Evolutionary conservation across 495 filamentous ascomycete genomes (phyloP), one percentile per base, ranked within the genome.

Genomic region (Tuber magnatum): DNA sequence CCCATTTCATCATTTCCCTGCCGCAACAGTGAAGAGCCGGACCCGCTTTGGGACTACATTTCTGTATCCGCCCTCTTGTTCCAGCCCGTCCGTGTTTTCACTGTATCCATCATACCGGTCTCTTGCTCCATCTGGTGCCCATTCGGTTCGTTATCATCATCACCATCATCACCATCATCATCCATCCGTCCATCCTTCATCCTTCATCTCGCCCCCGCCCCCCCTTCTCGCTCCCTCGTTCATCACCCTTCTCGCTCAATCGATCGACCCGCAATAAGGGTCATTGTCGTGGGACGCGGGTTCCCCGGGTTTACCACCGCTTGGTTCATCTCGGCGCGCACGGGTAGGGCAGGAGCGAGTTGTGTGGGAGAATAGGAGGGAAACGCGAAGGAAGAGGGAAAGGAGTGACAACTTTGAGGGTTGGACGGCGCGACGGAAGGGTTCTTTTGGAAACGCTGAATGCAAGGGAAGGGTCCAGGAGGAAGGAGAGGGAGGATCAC

Each of bases 381-480:
- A 28, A 46, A 35, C 35, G 48, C 14, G 48, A 12, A 40, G 56
- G 28, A 42, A n/a, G 28, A 76, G 44, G 6, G 16, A 68, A 41
- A 43, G 22, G 18, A 35, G n/a, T 46, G 28, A 38, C 14, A 51
- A 68, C 22, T 61, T 61, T 43, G 40, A 72, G 43, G 35, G 35
- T 35, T 65, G 42, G 20, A 24, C 40, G 14, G 41, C 41, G 71
- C 70, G 43, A 69, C 42, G 24, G 41, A 40, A 48, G 14, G 44
- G 71, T 70, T 74, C 71, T 73, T 71, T 78, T 78, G 77, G 75
- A 74, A 71, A 78, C 77, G 69, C 68, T 51, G 48, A 68, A 24
- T 38, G 74, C 40, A 24, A 43, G 56, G n/a, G n/a, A 51, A 73
- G 51, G 69, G 41, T 39, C 32, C 9, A 68, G 44, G 42, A 72